These are phyloP conservation scores for Thelonectria olida DNA, from an alignment of 2,329 filamentous ascomycete genomes.

Conservation along the genomic window DNA sequence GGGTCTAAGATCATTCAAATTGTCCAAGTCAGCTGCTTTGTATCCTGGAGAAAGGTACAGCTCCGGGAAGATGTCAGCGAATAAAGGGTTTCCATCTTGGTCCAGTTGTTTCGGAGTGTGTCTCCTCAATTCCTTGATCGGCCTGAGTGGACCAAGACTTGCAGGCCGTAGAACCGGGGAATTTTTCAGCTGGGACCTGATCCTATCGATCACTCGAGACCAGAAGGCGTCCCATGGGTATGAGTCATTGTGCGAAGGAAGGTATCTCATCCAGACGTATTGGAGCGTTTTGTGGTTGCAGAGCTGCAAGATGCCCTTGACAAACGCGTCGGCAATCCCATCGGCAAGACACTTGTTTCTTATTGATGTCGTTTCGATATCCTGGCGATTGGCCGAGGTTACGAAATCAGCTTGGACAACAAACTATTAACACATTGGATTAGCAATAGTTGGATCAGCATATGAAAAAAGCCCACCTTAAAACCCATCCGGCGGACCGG, in stretches of 20 bases:
- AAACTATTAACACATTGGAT: slow-evolving; percentile 44
- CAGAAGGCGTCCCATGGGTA: slow-evolving; percentile 42
- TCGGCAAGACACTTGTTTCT: slow-evolving; percentile 50
- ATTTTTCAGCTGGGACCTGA: slow-evolving; percentile 29
- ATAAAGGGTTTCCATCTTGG: slow-evolving; percentile 25
- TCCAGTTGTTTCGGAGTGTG: slow-evolving; percentile 1
- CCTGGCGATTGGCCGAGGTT: slow-evolving; percentile 54
- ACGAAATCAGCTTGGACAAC: slow-evolving; percentile 62
- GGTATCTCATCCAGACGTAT: slow-evolving; percentile 2
- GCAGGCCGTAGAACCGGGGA: slow-evolving; percentile 22
- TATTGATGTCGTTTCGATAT: slow-evolving; percentile 47
- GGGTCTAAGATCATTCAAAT: background rate
- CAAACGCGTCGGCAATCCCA: slow-evolving; percentile 15
- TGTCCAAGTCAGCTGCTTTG: background rate
- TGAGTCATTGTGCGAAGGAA: slow-evolving; percentile 18
- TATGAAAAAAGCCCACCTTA: slow-evolving; percentile 43
- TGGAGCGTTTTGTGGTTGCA: background rate
- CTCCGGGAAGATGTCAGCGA: slow-evolving; percentile 22
- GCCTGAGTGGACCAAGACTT: background rate
- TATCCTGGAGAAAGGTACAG: slow-evolving; percentile 34
- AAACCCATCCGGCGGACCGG: slow-evolving; percentile 55
- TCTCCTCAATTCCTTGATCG: slow-evolving; percentile 20
- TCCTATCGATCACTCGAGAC: slow-evolving; percentile 33
- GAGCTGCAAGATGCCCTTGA: background rate
- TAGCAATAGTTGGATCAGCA: background rate